Evolutionary conservation across 768 basidiomycete genomes (phyloP).

Genomic region (Lyophyllum atratum): DNA sequence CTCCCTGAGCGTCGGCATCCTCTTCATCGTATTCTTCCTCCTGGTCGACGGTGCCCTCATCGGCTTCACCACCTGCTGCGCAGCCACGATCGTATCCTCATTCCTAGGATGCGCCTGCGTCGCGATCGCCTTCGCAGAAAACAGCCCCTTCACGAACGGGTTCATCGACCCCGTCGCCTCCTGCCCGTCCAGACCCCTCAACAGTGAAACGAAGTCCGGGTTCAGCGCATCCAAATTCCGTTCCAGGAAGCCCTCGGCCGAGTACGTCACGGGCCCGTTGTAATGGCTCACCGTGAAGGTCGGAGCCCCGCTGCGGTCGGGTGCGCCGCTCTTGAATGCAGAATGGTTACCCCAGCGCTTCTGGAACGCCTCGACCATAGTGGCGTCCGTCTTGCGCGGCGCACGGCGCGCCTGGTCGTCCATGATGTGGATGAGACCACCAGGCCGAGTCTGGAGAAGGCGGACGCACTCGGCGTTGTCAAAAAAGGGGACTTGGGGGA

Average conservation of each 20-base stretch:
- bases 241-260: conserved; percentile 86
- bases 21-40: conserved; percentile 72
- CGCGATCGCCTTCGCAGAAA: conserved; percentile 86
- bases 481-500: conserved; percentile 77
- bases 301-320: conserved; percentile 77
- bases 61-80: conserved; percentile 91
- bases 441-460: conserved; percentile 81
- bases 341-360: conserved; percentile 96
- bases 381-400: conserved; percentile 89
- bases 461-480: conserved; percentile 91
- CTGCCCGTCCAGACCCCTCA: conserved; percentile 67
- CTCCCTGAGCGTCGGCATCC: conserved; percentile 56
- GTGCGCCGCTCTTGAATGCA: conserved; percentile 80
- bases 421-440: conserved; percentile 95
- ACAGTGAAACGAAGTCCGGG: conserved; percentile 88
- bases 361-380: conserved; percentile 92
- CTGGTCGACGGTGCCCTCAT: conserved; percentile 92
- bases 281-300: conserved; percentile 93
- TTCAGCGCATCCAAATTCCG: conserved; percentile 88
- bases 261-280: conserved; percentile 90
- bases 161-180: conserved; percentile 84
- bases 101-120: conserved; percentile 90
- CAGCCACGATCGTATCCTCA: conserved; percentile 94
- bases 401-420: conserved; percentile 90
- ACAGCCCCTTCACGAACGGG: conserved; percentile 89